A percentile compares a stretch with the other conserved stretches of the same genome.
These are phyloP conservation scores for Venturia carpophila DNA, from an alignment of 2,329 filamentous ascomycete genomes.

Conservation along the genomic window DNA sequence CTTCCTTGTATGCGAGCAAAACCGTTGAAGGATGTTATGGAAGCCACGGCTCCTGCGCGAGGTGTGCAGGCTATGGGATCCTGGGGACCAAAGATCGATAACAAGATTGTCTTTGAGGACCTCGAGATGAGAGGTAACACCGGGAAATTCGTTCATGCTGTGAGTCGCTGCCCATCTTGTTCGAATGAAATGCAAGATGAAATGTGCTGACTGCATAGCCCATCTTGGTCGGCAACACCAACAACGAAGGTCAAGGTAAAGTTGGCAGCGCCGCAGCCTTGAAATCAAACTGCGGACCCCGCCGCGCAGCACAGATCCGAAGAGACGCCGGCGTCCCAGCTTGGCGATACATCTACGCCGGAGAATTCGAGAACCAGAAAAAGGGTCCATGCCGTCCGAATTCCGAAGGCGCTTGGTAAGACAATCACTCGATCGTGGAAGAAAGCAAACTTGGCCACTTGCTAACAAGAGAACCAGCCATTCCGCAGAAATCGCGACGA, in stretches of 20 bases:
- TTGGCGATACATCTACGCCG: constrained; percentile 35
- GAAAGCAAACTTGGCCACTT: no score
- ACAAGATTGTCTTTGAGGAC: constrained; percentile 17
- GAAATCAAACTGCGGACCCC: constrained; percentile 13
- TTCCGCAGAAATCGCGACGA: constrained; percentile 27
- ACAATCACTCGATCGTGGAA: no score
- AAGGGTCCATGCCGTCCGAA: constrained; percentile 26
- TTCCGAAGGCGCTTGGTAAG: constrained; percentile 26
- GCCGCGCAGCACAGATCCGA: constrained; percentile 26
- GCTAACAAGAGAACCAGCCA: constrained; percentile 20
- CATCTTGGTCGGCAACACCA: constrained; percentile 28
- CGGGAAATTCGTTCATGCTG: constrained; percentile 16
- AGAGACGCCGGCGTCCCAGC: constrained; percentile 27
- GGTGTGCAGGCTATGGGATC: constrained; percentile 4
- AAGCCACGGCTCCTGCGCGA: constrained; percentile 8
- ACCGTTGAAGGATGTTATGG: constrained; percentile 20
- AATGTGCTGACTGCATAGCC: not conserved
- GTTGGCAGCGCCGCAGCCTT: constrained; percentile 15
- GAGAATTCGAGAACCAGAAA: constrained; percentile 30
- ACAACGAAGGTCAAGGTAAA: constrained; percentile 29
- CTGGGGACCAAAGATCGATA: constrained; percentile 17
- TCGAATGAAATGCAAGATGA: not conserved
- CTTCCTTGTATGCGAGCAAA: constrained; percentile 17
- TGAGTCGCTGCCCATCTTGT: not conserved
- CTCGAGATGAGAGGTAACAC: not conserved